Evolutionary conservation across 208 protist species (phyloP).

Genomic region (Trypanosoma vivax): DNA sequence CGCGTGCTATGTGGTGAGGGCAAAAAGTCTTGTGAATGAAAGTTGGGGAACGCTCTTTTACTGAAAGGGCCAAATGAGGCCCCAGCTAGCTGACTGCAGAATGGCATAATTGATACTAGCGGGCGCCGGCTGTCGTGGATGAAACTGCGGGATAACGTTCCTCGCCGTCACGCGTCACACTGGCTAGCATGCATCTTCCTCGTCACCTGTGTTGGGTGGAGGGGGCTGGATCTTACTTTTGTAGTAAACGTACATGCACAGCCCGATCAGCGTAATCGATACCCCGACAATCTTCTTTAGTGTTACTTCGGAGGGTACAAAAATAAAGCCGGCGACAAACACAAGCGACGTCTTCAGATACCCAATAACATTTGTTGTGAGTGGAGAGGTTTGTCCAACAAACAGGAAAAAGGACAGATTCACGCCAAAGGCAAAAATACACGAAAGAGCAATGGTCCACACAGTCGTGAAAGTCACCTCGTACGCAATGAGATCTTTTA

Average conservation of each 20-base stretch:
- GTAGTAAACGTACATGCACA: conserved; percentile 49
- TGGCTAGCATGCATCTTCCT: too few relatives aligned
- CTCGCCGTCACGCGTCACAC: too few relatives aligned
- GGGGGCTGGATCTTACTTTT: conserved; percentile 9
- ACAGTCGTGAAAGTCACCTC: conserved; percentile 44
- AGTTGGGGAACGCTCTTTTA: too few relatives aligned
- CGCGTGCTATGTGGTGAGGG: too few relatives aligned
- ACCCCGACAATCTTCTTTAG: conserved; percentile 38
- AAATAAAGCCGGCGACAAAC: conserved; percentile 56
- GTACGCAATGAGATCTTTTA: conserved; percentile 32
- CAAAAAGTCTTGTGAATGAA: too few relatives aligned
- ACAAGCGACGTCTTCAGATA: conserved; percentile 81
- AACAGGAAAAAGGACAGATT: conserved; percentile 88
- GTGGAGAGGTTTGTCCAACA: conserved; percentile 70
- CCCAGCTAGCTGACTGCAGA: too few relatives aligned
- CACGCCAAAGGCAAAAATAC: conserved; percentile 80
- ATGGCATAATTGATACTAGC: too few relatives aligned
- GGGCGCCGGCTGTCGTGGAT: too few relatives aligned
- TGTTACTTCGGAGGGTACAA: conserved; percentile 27
- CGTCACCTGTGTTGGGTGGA: too few relatives aligned
- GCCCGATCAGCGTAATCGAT: conserved; percentile 44
- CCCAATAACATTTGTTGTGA: conserved; percentile 80
- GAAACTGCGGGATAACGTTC: too few relatives aligned
- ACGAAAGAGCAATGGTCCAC: conserved; percentile 63
- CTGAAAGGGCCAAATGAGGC: too few relatives aligned